Conservation (phyloP, 1,139 yeast genomes). For the Pichia sp. region DNA sequence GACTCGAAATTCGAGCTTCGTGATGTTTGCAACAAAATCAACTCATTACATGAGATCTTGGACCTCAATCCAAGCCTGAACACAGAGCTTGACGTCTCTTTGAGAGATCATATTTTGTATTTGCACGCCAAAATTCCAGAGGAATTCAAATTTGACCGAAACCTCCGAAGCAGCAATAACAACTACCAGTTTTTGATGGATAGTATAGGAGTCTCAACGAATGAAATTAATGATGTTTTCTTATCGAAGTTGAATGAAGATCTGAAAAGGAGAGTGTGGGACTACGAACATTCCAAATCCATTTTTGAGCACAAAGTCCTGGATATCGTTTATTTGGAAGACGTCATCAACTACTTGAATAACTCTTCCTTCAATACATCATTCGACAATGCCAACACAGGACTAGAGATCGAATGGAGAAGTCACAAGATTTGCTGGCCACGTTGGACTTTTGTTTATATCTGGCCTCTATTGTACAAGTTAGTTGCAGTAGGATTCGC, state of each 20-base stretch:
- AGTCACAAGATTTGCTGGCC: conserved; percentile 7
- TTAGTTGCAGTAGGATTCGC: conserved; percentile 39
- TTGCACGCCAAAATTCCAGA: conserved; percentile 27
- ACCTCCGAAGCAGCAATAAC: conserved; percentile 7
- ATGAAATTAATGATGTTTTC: conserved; percentile 37
- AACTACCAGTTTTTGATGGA: conserved; percentile 9
- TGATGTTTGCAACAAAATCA: conserved; percentile 63
- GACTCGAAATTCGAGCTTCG: conserved; percentile 61
- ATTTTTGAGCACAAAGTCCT: conserved; percentile 39
- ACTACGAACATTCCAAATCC: conserved; percentile 40
- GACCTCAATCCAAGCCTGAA: conserved; percentile 6
- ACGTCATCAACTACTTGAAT: conserved; percentile 31
- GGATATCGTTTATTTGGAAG: conserved; percentile 41
- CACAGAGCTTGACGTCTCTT: conserved; percentile 23
- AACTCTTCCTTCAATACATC: not conserved
- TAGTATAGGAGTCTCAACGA: conserved; percentile 6
- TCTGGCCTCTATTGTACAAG: conserved; percentile 44
- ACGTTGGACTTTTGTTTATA: conserved; percentile 4
- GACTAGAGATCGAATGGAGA: conserved; percentile 11
- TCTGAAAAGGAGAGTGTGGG: conserved; percentile 39
- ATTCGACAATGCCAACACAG: not conserved
- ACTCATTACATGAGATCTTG: conserved; percentile 37
- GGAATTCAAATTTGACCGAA: conserved; percentile 19
- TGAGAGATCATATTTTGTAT: conserved; percentile 31
- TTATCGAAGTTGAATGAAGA: conserved; percentile 33